Base-by-base conservation (phyloP, 2,329 filamentous ascomycete species). In the Colletotrichum camelliae region DNA sequence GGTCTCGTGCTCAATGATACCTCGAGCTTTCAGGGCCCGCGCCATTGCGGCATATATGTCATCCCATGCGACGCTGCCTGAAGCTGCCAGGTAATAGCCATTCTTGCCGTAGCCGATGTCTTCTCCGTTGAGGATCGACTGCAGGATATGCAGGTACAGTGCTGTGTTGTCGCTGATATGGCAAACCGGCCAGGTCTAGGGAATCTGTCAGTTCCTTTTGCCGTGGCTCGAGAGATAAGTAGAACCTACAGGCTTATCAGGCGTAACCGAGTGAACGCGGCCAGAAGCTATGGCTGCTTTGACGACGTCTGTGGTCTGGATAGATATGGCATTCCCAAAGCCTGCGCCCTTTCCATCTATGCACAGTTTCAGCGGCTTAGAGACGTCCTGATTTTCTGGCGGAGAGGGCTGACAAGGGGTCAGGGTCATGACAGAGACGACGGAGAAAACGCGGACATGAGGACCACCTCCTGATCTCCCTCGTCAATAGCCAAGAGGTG, bases 311-410 rank as follows among this genome's bases (percentile, higher is more conserved):
- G 39, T 43, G 39, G 39, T 43, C 39, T 43, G 39, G 18, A n/a
- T 43, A 6, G 39, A 43, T 3, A 43, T 1, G 1, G 39, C n/a
- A 18, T 43, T 43, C 9, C 39, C 39, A 2, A 43, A 43, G 3
- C 18, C 18, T 43, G 39, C 18, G 39, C 39, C 39, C 5, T 43
- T 43, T n/a, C 9, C 18, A 1, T 43, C 39, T 43, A 43, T 9
- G 39, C 2, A 6, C 18, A 43, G 2, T 2, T 8, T 43, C 16
- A n/a, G 39, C 5, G 39, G 9, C n/a, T 43, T n/a, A 43, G 4
- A n/a, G 9, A 0, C 16, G 2, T 12, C 18, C 9, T 43, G 1
- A 6, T 12, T 2, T 3, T 8, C n/a, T 43, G 2, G 18, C 18
- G n/a, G 2, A 43, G 24, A 27, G 24, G 24, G 24, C 24, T 43